A percentile compares a stretch with the other conserved stretches of the same genome.
Conservation (phyloP, 371 early-diverging fungal genomes). For the Coemansia sp. region DNA sequence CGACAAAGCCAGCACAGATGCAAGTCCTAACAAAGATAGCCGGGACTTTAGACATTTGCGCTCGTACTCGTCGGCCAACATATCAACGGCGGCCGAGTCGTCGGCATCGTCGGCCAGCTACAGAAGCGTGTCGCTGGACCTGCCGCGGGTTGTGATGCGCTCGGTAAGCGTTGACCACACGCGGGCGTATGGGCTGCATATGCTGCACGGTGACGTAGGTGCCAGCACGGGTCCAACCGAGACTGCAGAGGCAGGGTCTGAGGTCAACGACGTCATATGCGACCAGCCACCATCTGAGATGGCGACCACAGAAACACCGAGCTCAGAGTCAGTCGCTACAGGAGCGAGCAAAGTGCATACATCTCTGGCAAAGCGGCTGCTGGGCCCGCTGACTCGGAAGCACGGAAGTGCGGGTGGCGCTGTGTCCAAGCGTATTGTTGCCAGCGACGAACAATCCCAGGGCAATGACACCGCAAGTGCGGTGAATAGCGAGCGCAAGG, state of each 20-base stretch:
- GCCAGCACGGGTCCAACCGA: background rate
- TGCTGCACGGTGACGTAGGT: background rate
- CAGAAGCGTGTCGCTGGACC: constrained; percentile 1
- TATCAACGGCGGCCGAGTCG: constrained; percentile 16
- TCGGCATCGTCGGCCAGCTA: constrained; percentile 15
- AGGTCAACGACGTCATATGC: background rate
- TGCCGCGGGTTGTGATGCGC: constrained; percentile 30
- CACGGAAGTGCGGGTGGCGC: constrained; percentile 2
- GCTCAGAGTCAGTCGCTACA: too few relatives aligned
- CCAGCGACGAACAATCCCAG: background rate
- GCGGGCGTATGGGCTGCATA: constrained; percentile 29
- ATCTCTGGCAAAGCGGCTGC: constrained; percentile 22
- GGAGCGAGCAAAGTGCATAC: constrained; percentile 2
- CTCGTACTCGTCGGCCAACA: constrained; percentile 21
- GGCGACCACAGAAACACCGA: too few relatives aligned
- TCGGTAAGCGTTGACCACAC: constrained; percentile 41
- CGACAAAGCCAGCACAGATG: background rate
- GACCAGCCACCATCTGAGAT: background rate
- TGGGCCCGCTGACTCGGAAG: constrained; percentile 24
- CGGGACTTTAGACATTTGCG: background rate
- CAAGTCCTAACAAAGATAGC: background rate
- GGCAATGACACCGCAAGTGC: background rate
- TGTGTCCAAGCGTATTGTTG: background rate
- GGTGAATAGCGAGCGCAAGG: background rate
- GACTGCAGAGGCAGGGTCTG: background rate